These are phyloP conservation scores for Ceratobasidium sp. DNA, from an alignment of 1,284 basidiomycete genomes.

Conservation along the genomic window DNA sequence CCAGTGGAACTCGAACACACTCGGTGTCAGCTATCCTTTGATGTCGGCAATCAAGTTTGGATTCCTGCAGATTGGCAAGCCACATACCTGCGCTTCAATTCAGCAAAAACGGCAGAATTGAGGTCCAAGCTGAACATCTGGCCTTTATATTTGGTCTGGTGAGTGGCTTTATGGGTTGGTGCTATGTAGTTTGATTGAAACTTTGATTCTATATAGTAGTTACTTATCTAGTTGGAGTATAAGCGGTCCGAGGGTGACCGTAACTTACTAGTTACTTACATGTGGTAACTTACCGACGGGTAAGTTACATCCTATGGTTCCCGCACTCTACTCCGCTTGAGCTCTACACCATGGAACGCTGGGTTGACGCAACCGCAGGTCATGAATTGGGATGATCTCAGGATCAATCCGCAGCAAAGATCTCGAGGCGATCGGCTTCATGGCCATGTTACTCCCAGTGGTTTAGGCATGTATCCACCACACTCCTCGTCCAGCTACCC, in stretches of 20 bases:
- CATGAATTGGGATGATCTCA: too few relatives aligned
- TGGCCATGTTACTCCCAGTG: too few relatives aligned
- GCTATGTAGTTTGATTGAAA: slow-evolving; percentile 10
- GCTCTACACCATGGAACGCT: too few relatives aligned
- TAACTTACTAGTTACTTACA: slow-evolving; percentile 6
- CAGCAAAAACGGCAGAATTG: background rate
- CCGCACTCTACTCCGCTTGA: too few relatives aligned
- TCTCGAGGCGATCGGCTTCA: too few relatives aligned
- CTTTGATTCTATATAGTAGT: slow-evolving; percentile 6
- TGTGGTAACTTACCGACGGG: background rate
- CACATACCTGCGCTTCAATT: slow-evolving; percentile 7
- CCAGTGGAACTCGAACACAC: background rate
- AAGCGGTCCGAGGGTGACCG: background rate
- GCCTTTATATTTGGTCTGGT: background rate
- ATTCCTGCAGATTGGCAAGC: background rate
- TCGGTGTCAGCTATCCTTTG: background rate
- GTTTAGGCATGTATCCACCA: too few relatives aligned
- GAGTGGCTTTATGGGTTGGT: background rate
- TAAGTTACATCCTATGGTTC: too few relatives aligned
- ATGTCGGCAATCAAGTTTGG: background rate
- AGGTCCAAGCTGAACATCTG: background rate
- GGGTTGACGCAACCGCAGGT: too few relatives aligned
- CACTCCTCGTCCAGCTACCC: too few relatives aligned
- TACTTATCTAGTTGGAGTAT: background rate
- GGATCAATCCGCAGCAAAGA: too few relatives aligned